These are phyloP conservation scores for Barbarea vulgaris DNA, from an alignment of 345 rosid species.

Conservation along the genomic window DNA sequence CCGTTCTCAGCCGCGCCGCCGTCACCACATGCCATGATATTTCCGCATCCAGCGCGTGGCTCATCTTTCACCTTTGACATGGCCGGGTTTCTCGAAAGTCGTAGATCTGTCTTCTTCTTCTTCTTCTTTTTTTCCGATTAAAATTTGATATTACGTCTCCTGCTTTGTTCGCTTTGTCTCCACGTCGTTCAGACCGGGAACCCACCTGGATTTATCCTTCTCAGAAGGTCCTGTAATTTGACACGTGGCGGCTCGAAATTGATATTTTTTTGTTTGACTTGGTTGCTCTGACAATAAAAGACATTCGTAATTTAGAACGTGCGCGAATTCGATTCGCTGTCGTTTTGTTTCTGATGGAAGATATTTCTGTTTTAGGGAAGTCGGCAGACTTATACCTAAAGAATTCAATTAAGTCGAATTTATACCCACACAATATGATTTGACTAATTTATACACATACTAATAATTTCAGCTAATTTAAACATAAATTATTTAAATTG, in stretches of 20 bases:
- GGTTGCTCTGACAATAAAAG: background rate
- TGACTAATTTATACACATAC: too few relatives aligned
- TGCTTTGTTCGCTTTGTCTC: background rate
- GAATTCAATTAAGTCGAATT: too few relatives aligned
- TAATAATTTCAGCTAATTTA: too few relatives aligned
- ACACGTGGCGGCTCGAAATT: background rate
- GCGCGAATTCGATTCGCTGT: slow-evolving; percentile 9
- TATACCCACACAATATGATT: too few relatives aligned
- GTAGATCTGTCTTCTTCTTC: background rate
- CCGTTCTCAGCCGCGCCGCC: too few relatives aligned
- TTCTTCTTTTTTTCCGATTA: slow-evolving; percentile 11
- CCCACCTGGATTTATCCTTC: slow-evolving; percentile 14
- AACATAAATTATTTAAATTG: too few relatives aligned
- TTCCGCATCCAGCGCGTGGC: slow-evolving; percentile 7
- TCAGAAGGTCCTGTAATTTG: background rate
- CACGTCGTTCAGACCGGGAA: slow-evolving; percentile 1
- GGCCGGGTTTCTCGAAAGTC: background rate
- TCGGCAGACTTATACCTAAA: too few relatives aligned
- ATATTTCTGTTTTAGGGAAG: background rate
- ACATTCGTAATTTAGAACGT: slow-evolving; percentile 13
- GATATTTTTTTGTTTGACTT: slow-evolving; percentile 3
- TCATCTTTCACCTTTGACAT: slow-evolving; percentile 35
- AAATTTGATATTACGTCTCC: background rate
- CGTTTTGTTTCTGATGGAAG: background rate
- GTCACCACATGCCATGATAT: background rate